Evolutionary conservation across 441 rosid genomes (phyloP).

Genomic region (Dalechampia spathulata): DNA sequence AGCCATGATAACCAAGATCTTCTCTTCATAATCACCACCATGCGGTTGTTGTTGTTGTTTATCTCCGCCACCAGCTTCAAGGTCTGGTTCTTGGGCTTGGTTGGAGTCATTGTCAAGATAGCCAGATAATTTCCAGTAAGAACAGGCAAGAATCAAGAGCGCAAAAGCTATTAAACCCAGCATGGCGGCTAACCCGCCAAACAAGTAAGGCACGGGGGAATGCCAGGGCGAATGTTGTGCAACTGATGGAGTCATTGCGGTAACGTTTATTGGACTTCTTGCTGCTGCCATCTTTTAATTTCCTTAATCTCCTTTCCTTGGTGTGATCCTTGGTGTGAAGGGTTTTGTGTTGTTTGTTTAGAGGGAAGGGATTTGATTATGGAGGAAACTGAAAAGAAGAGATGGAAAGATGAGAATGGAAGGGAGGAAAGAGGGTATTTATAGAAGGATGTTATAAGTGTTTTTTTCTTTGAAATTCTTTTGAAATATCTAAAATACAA

Average conservation of each 20-base stretch:
- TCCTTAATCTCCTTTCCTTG: too few species aligned
- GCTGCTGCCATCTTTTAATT: slow-evolving; percentile 34
- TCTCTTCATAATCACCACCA: slow-evolving; percentile 34
- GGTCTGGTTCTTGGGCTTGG: slow-evolving; percentile 31
- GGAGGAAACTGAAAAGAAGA: background rate
- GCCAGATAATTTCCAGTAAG: slow-evolving; percentile 89
- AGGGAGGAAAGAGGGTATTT: slow-evolving; percentile 11
- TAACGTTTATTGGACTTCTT: slow-evolving; percentile 29
- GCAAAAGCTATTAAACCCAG: slow-evolving; percentile 84
- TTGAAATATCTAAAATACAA: too few species aligned
- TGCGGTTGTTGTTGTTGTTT: slow-evolving; percentile 23
- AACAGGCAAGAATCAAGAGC: slow-evolving; percentile 82
- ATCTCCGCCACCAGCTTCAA: slow-evolving; percentile 51
- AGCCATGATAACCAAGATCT: slow-evolving; percentile 85
- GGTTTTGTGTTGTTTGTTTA: too few species aligned
- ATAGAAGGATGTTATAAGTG: slow-evolving; percentile 14
- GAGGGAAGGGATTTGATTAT: background rate
- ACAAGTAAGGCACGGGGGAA: slow-evolving; percentile 89
- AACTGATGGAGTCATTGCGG: slow-evolving; percentile 15
- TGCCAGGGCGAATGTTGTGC: slow-evolving; percentile 69
- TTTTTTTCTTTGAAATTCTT: too few species aligned
- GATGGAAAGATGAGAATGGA: background rate
- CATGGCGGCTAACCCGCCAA: slow-evolving; percentile 97
- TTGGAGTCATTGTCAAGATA: slow-evolving; percentile 40
- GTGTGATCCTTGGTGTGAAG: too few species aligned